A percentile compares a stretch with the other conserved stretches of the same genome.
These are phyloP conservation scores for Magnolia officinalis DNA, from an alignment of 164 flowering plant species.

Conservation along the genomic window DNA sequence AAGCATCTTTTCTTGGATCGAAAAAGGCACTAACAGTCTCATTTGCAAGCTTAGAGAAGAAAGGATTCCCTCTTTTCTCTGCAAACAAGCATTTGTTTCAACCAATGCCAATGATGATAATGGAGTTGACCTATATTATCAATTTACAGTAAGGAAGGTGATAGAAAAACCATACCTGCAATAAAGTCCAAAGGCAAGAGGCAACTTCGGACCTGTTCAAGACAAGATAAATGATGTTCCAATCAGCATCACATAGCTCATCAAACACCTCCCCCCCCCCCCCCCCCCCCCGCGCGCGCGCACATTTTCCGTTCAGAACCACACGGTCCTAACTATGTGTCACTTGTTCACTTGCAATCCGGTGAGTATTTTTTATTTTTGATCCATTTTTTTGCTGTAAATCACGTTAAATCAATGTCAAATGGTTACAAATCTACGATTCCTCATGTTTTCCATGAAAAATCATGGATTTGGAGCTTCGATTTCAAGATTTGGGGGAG, in stretches of 20 bases:
- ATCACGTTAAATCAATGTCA: too few species aligned
- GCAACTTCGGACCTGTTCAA: constrained; percentile 47
- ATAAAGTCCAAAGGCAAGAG: constrained; percentile 70
- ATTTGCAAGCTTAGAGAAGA: constrained; percentile 49
- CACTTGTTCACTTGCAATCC: too few species aligned
- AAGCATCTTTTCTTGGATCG: constrained; percentile 20
- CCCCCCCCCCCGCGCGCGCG: too few species aligned
- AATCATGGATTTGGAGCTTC: too few species aligned
- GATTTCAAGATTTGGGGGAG: too few species aligned
- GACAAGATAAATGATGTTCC: not conserved
- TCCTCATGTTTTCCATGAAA: too few species aligned
- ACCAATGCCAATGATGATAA: not conserved
- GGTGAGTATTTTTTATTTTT: too few species aligned
- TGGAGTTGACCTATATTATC: not conserved
- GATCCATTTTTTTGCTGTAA: too few species aligned
- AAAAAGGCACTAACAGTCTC: constrained; percentile 32
- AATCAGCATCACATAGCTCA: too few species aligned
- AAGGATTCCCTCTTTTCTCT: constrained; percentile 51
- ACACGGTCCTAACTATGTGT: too few species aligned
- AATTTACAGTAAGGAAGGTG: constrained; percentile 4
- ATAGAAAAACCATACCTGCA: constrained; percentile 40
- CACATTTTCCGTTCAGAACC: too few species aligned
- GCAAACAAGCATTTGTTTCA: constrained; percentile 7
- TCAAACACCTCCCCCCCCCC: not conserved
- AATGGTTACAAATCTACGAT: too few species aligned